Evolutionary conservation across 2,329 filamentous ascomycete genomes (phyloP), one percentile per base, ranked within the genome.

Genomic region (Phoma sp.): DNA sequence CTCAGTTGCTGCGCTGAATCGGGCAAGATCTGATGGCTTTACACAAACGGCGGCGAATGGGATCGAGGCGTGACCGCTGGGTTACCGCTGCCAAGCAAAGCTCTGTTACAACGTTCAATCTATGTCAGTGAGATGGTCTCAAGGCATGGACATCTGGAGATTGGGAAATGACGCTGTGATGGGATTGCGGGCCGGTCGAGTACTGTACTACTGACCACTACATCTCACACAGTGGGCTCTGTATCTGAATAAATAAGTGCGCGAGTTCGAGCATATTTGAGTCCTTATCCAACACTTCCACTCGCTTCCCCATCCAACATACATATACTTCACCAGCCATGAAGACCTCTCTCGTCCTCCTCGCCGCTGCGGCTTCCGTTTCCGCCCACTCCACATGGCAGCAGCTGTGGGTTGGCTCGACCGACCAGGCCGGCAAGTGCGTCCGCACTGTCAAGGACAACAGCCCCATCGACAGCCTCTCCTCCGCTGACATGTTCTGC

Each of bases 341-440:
- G 71, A 74, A 71, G 66, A 57, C 69, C 41, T 57, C 63, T 44
- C 38, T 71, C 39, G 57, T 71, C 27, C 46, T 74, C 37, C 65
- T 74, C 48, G 71, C 72, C 35, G 58, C 70, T 10, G 69, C 61
- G 46, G 68, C 68, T 4, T 64, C 67, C 33, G 72, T 69, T 51
- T 74, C 71, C 22, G 71, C 72, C 13, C 72, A 75, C 63, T 70
- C 72, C 2, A 75, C 72, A 62, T 75, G 70, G 69, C 72, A 75
- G 47, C 39, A 75, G 30, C 59, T 75, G 3, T 75, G 72, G 72
- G 70, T 74, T 51, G 72, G 72, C 30, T 64, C 54, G 39, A 60
- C 59, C 43, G 72, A 75, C 54, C 68, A 72, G 52, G 62, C 44
- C 3, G 61, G 57, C 6, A 67, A 59, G 7, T 74, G 71, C 50